Evolutionary conservation across 129 eudicot genomes (phyloP), one percentile per base, ranked within the genome.

Genomic region (Helianthus annuus): DNA sequence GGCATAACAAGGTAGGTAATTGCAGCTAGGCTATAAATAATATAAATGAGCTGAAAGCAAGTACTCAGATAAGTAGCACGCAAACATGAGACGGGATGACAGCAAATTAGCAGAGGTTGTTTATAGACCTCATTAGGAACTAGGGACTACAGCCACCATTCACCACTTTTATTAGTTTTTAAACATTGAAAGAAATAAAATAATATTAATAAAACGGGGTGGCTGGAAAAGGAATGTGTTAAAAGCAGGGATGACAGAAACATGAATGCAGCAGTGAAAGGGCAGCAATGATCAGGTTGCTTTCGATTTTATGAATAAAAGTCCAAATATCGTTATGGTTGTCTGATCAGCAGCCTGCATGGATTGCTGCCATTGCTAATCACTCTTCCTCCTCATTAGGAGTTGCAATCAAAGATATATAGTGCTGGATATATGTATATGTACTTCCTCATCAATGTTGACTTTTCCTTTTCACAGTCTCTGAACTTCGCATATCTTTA

Each of bases 241-340:
- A 70, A 36, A 75, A 66, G 64, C 16, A 24, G 60, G 16, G 12
- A 59, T 44, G 82, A 64, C 78, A 71, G 77, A 44, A 78, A 78
- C 78, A 78, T 78, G 82, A 78, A 71, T 78, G 82, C 77, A 54
- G 73, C 82, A 63, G 73, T 29, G 10, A 32, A 13, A 6, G 4
- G 29, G 64, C 48, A 58, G 51, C 68, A 68, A 68, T 6, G 46
- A 42, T 68, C 74, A 68, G 74, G 69, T 58, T 58, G 75, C 80
- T 68, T 76, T 76, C 62, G 44, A 69, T 64, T 71, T 71, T 16
- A 78, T 71, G 77, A 42, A 78, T 52, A 71, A 78, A 71, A 64
- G 36, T 78, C 78, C 82, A 78, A 78, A 78, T 78, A 51, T 78
- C 77, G 82, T 78, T 78, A 78, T 78, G 64, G 72, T 78, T 78